Percentiles rank a stretch among this genome's conserved stretches.
phyloP scores from a whole-genome alignment of 2,329 filamentous ascomycete species.

The Aspergillus sp. region DNA sequence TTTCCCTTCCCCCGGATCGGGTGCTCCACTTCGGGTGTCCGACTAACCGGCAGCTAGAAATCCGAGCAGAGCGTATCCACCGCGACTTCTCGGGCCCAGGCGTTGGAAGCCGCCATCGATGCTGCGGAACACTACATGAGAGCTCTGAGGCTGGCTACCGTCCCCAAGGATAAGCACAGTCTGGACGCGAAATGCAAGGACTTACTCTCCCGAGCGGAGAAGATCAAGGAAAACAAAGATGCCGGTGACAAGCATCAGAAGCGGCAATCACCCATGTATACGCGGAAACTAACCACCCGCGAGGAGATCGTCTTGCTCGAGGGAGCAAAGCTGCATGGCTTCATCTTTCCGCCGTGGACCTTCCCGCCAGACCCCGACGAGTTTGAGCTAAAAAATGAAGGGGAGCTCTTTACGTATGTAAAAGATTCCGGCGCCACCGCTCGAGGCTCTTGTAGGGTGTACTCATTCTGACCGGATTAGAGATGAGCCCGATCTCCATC shows the following conservation, averaged over 20 bases:
- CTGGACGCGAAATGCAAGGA: slow-evolving; percentile 60
- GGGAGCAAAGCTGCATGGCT: slow-evolving; percentile 71
- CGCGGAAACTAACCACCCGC: slow-evolving; percentile 53
- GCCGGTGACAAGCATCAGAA: slow-evolving; percentile 14
- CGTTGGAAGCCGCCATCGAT: slow-evolving; percentile 64
- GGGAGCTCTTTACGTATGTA: slow-evolving; percentile 54
- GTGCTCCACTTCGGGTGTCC: not conserved
- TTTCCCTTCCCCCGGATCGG: not conserved
- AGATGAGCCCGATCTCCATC: slow-evolving; percentile 58
- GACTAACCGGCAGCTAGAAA: slow-evolving; percentile 36
- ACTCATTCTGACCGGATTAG: slow-evolving; percentile 35
- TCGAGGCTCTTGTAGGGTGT: slow-evolving; percentile 6
- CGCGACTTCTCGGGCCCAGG: slow-evolving; percentile 50
- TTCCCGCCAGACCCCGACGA: slow-evolving; percentile 49
- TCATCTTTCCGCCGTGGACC: slow-evolving; percentile 80
- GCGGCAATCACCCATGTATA: slow-evolving; percentile 43
- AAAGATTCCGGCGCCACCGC: not conserved
- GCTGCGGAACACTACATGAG: slow-evolving; percentile 76
- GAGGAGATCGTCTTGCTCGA: slow-evolving; percentile 70
- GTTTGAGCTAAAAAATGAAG: slow-evolving; percentile 49
- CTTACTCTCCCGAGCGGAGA: slow-evolving; percentile 63
- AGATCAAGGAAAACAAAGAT: slow-evolving; percentile 51
- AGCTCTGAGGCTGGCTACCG: slow-evolving; percentile 55
- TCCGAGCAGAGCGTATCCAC: slow-evolving; percentile 44
- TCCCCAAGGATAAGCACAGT: slow-evolving; percentile 54